A percentile compares a stretch with the other conserved stretches of the same genome.
phyloP scores from a whole-genome alignment of 1,284 basidiomycete species.

The Trichosporon sp. region DNA sequence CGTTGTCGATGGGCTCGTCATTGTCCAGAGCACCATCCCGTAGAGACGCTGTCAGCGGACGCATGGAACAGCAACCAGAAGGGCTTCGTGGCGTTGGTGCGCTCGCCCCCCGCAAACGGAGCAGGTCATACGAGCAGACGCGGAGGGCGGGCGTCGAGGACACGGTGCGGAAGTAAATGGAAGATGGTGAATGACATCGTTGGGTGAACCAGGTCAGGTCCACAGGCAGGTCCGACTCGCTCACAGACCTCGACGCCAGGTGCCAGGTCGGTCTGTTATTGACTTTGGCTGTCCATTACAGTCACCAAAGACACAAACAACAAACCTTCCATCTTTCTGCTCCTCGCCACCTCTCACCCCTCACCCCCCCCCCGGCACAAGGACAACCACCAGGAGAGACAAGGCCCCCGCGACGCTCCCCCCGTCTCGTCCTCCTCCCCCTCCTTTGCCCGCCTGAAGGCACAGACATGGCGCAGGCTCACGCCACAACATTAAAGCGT shows the following conservation, averaged over 20 bases:
- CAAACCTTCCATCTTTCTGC: neutral
- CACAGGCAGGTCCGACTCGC: neutral
- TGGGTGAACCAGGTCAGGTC: neutral
- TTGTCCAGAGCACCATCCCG: neutral
- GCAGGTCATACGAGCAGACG: neutral
- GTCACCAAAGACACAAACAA: neutral
- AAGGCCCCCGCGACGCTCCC: neutral
- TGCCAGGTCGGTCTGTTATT: neutral
- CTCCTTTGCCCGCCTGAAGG: neutral
- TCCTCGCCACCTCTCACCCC: neutral
- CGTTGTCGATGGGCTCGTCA: neutral
- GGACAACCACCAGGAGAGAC: neutral
- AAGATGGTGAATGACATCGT: neutral
- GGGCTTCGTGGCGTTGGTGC: neutral
- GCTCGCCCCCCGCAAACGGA: neutral
- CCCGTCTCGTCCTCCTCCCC: neutral
- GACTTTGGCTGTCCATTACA: neutral
- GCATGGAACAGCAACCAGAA: neutral
- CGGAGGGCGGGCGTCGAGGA: neutral
- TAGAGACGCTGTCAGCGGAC: neutral
- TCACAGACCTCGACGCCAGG: neutral
- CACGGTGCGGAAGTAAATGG: neutral
- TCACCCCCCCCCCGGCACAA: neutral
- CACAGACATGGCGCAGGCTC: constrained; percentile 14
- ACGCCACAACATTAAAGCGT: constrained; percentile 27